These are phyloP conservation scores for Plenodomus tracheiphilus DNA, from an alignment of 2,329 filamentous ascomycete genomes.

Conservation along the genomic window DNA sequence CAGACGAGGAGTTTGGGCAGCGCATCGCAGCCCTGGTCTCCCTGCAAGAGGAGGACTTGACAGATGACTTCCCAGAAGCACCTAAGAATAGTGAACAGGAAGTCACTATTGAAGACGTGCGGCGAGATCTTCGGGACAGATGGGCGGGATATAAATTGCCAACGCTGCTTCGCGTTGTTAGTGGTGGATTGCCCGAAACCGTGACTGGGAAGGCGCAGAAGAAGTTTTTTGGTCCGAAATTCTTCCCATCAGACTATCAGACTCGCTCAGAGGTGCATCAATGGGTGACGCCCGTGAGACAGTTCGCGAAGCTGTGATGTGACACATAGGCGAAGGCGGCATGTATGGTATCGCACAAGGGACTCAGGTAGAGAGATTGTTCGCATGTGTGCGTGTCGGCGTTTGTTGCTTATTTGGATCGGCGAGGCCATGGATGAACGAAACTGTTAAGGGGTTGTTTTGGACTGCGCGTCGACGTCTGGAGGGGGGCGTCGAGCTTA, in stretches of 20 bases:
- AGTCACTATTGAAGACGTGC: slow-evolving; percentile 47
- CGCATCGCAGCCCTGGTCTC: slow-evolving; percentile 58
- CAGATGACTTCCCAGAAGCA: slow-evolving; percentile 17
- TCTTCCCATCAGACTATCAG: slow-evolving; percentile 39
- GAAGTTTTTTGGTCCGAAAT: slow-evolving; percentile 48
- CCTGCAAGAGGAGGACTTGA: slow-evolving; percentile 41
- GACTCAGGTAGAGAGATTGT: too few species aligned
- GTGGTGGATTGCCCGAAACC: slow-evolving; percentile 54
- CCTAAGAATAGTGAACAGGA: slow-evolving; percentile 17
- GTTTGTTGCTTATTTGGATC: too few species aligned
- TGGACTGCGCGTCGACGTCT: too few species aligned
- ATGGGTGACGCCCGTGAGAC: slow-evolving; percentile 22
- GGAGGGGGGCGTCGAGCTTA: too few species aligned
- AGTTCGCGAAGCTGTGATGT: slow-evolving; percentile 26
- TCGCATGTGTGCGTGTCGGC: too few species aligned
- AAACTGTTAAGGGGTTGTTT: too few species aligned
- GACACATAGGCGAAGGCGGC: too few species aligned
- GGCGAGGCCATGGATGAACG: too few species aligned
- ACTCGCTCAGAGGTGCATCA: slow-evolving; percentile 32
- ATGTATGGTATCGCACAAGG: too few species aligned
- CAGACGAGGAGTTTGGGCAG: slow-evolving; percentile 59
- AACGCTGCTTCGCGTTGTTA: slow-evolving; percentile 50
- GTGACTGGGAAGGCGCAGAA: slow-evolving; percentile 57
- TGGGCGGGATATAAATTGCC: slow-evolving; percentile 56
- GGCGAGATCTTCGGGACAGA: slow-evolving; percentile 49